Evolutionary conservation across 1,139 yeast genomes (phyloP), one percentile per base, ranked within the genome.

Genomic region (Saccharomyces hybrid): DNA sequence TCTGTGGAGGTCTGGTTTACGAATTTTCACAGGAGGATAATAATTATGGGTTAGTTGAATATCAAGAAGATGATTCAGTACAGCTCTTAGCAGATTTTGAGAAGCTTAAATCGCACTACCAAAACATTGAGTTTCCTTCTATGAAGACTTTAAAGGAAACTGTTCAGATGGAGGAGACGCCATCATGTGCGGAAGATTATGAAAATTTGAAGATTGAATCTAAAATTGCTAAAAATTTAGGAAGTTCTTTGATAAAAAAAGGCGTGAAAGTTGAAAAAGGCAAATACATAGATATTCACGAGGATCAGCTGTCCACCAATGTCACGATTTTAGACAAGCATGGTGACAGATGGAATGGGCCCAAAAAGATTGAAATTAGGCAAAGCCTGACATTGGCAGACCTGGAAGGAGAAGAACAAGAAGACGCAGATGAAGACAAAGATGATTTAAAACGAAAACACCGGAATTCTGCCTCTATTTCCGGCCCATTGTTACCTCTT

Each of bases 1-100:
- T 90, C 70, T 83, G 93, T 57, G 99, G 99, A 7, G 99, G 99
- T 0, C 75, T 93, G 56, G 95, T 89, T 2, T 93, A 93, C 69
- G 98, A 93, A 69, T 93, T 79, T 71, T 81, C 95, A 1, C 93
- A 90, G 70, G 98, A 89, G 66, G 81, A 86, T 27, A 90, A 90
- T 67, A 82, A 87, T 66, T 93, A 93, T 71, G 99, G 99, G 0
- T 75, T 93, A 47, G 96, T 93, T 2, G 79, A 81, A 53, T 70
- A 86, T 14, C 78, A 78, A 56, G 65, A 65, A 2, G 74, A 78
- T 50, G 93, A 91, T 0, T 78, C 82, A 63, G 83, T 78, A 1
- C 73, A 74, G 42, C 54, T 86, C 1, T 69, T 82, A 50, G 67
- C 75, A 3, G 95, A 86, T 66, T 86, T 76, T 62, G 67, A 75